Evolutionary conservation across 768 basidiomycete genomes (phyloP), one percentile per base, ranked within the genome.

Genomic region (Russula virescens): DNA sequence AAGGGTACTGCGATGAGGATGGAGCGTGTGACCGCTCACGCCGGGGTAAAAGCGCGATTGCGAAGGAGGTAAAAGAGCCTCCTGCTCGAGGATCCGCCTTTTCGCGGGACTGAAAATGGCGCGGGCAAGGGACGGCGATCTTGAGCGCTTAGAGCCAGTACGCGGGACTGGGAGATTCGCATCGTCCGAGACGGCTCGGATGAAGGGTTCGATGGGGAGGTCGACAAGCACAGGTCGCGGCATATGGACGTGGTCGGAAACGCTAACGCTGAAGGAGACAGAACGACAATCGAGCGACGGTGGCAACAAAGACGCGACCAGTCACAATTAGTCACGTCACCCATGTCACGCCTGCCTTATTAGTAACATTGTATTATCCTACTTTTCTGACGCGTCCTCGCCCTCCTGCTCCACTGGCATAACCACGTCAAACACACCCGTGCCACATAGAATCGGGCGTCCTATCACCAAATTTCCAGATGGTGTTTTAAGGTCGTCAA

Each of bases 391-490:
- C 38, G 38, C 14, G 42, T 16, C 16, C 42, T 5, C 4, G 42
- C 18, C 42, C 42, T 43, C 58, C 16, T 21, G 21, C n/a, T 26
- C 56, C 38, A 53, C 51, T 26, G 51, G 79, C 82, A 85, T 83
- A 60, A 91, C 82, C 45, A 98, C 83, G 72, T 94, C 95, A 69
- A 98, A 99, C 38, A 86, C 85, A 5, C 95, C 97, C 25, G 96
- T 98, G n/a, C 96, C 96, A n/a, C 88, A 92, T 55, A 79, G 76
- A 71, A 84, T 91, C 10, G 94, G 91, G 65, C 88, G 81, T 47
- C 96, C 96, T 62, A 97, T 68, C 35, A 98, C 95, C 72, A 99
- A 89, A 71, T 86, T 92, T 1, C 93, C 89, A 5, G 94, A 94
- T 2, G 96, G 96, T 23, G 89, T 88, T 21, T 85, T 83, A 67